Evolutionary conservation across 208 protist genomes (phyloP).

Genomic region (Trypanosomatidae sp.): DNA sequence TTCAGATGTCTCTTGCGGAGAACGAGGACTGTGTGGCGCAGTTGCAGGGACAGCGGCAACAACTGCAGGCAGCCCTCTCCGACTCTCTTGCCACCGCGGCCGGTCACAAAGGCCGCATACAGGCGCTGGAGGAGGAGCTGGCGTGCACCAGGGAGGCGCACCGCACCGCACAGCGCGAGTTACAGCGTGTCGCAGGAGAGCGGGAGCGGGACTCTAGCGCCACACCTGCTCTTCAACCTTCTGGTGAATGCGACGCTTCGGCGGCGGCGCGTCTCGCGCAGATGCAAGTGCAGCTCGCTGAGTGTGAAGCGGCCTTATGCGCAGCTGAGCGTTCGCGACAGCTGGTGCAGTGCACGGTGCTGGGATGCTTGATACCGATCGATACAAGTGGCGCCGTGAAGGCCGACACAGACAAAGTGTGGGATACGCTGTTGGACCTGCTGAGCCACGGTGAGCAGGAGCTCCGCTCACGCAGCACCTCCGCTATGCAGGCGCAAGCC

Average conservation of each 20-base stretch:
- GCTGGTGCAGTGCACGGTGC: conserved; percentile 1
- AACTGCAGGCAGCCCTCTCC: conserved; percentile 18
- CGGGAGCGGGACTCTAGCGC: neutral
- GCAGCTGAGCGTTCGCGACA: conserved; percentile 11
- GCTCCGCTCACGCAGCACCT: neutral
- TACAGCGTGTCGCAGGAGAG: conserved; percentile 4
- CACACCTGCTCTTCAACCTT: neutral
- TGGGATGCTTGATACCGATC: conserved; percentile 1
- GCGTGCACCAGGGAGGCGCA: conserved; percentile 16
- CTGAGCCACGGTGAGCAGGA: neutral
- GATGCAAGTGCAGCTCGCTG: conserved; percentile 12
- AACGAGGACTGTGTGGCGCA: conserved; percentile 3
- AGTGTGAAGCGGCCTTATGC: conserved; percentile 14
- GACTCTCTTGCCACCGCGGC: conserved; percentile 15
- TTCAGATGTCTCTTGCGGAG: neutral
- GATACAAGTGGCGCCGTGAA: neutral
- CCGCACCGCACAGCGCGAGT: conserved; percentile 6
- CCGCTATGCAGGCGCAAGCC: neutral
- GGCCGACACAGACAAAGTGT: neutral
- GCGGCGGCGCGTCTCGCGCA: conserved; percentile 10
- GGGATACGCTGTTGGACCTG: conserved; percentile 3
- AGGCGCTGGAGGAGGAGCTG: conserved; percentile 33
- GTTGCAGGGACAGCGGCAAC: conserved; percentile 9
- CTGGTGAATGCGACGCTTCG: neutral
- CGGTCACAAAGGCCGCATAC: conserved; percentile 13